Base-by-base conservation (phyloP, 192 early-diverging fungal genomes). In the Piromyces finnis region DNA sequence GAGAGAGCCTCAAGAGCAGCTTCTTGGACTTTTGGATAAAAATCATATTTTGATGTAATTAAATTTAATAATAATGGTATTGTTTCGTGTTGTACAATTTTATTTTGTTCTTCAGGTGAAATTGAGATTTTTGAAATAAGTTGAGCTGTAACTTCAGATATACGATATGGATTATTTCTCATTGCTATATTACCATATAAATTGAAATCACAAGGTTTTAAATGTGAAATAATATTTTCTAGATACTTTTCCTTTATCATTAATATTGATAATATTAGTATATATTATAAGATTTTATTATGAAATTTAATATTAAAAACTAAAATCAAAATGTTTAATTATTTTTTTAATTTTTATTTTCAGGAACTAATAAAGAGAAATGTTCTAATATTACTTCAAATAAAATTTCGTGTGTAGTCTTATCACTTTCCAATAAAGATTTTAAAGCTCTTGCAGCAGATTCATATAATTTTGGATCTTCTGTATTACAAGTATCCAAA, bases 1-100 rank as follows among this genome's bases (percentile, higher is more conserved):
- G 91, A 87, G n/a, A 95, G 81, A 0, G 93, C 93, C 79, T 94
- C 93, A 78, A 95, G 85, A 11, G 91, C 91, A 11, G 93, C 90
- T 84, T 95, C 93, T 81, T 95, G 93, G 15, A 92, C 86, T 83
- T 91, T 93, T 7, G 87, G 81, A 77, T 81, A 87, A 27, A 36
- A 28, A 30, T 84, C 82, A 82, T 83, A 89, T 15, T 85, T 85
- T 28, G 86, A 86, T 78, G 85, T 84, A 12, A 94, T 83, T 36
- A 92, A 80, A 13, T 84, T 86, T 77, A 91, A 82, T 29, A 94
- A 83, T 11, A 89, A 81, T 30, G 87, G 86, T 30, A 93, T 86
- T 1, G 87, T 89, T 5, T 90, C 92, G 30, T 86, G 83, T 11
- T 78, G 51, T 14, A 88, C 88, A 29, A 95, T 86, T 29, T 86